Conservation (phyloP, 345 rosid genomes). For the Excoecaria cochinchinensis region DNA sequence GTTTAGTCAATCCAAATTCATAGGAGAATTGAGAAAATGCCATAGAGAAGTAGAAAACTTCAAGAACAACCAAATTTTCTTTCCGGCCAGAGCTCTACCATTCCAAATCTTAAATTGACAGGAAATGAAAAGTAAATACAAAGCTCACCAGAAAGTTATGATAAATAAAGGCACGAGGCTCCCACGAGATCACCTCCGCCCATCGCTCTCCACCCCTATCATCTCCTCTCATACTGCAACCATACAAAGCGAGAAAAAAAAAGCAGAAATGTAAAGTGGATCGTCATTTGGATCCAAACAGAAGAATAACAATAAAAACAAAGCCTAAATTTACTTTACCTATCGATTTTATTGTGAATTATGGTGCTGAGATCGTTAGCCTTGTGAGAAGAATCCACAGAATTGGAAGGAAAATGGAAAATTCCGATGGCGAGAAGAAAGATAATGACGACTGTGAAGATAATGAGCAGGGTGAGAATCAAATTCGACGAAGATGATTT, state of each 20-base stretch:
- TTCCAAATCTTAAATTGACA: neutral
- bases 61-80: neutral
- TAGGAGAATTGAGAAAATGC: neutral
- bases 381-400: constrained; percentile 39
- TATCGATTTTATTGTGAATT: constrained; percentile 38
- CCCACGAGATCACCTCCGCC: constrained; percentile 94
- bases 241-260: neutral
- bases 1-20: neutral
- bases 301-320: neutral
- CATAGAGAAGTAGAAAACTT: neutral
- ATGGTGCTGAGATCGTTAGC: constrained; percentile 82
- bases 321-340: constrained; percentile 24
- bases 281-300: constrained; percentile 1
- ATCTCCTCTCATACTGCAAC: constrained; percentile 41
- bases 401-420: constrained; percentile 62
- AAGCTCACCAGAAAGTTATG: constrained; percentile 85
- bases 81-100: neutral
- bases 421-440: constrained; percentile 75
- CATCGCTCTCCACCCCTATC: constrained; percentile 58
- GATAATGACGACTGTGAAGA: constrained; percentile 60
- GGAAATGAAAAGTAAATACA: neutral
- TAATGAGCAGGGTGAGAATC: constrained; percentile 47
- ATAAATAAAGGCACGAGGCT: constrained; percentile 81
- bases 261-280: constrained; percentile 12
- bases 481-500: constrained; percentile 58